Conservation (phyloP, 2,329 filamentous ascomycete species). For the Nannizziopsis barbatae region DNA sequence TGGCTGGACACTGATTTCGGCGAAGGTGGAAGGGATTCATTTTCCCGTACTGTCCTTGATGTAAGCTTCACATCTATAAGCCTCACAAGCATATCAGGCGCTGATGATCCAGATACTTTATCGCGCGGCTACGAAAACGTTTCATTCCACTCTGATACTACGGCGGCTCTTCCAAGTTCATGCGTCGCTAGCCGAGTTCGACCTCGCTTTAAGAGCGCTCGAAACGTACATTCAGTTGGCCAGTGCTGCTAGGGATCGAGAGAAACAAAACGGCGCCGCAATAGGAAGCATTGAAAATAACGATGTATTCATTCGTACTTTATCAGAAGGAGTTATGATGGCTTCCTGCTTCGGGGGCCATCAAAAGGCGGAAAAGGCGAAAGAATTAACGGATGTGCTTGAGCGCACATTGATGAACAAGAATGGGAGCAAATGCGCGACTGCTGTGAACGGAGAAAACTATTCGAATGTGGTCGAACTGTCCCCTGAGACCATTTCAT, state of each 20-base stretch:
- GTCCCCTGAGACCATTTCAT: slow-evolving; percentile 42
- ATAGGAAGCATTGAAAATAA: slow-evolving; percentile 71
- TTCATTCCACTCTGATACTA: slow-evolving; percentile 83
- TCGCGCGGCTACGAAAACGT: slow-evolving; percentile 81
- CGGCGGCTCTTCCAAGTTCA: slow-evolving; percentile 81
- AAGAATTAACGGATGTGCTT: slow-evolving; percentile 53
- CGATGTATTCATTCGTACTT: slow-evolving; percentile 61
- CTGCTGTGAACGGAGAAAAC: slow-evolving; percentile 12
- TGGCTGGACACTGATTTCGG: slow-evolving; percentile 77
- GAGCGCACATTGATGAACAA: slow-evolving; percentile 6
- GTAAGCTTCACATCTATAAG: slow-evolving; percentile 26
- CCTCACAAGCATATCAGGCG: slow-evolving; percentile 6
- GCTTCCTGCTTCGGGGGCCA: slow-evolving; percentile 70
- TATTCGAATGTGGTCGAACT: slow-evolving; percentile 18
- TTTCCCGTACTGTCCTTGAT: slow-evolving; percentile 67
- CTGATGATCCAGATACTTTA: slow-evolving; percentile 56
- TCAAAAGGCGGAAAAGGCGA: slow-evolving; percentile 67
- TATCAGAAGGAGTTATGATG: slow-evolving; percentile 66
- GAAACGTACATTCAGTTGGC: slow-evolving; percentile 87
- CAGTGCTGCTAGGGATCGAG: slow-evolving; percentile 69
- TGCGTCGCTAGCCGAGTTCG: slow-evolving; percentile 77
- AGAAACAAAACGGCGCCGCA: slow-evolving; percentile 53
- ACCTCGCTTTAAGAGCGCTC: slow-evolving; percentile 79
- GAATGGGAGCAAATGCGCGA: neutral
- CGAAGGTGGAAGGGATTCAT: slow-evolving; percentile 62